Percentiles rank a stretch among this genome's conserved stretches.
Conservation (phyloP, 2,329 filamentous ascomycete genomes). For the Phyllosticta capitalensis region DNA sequence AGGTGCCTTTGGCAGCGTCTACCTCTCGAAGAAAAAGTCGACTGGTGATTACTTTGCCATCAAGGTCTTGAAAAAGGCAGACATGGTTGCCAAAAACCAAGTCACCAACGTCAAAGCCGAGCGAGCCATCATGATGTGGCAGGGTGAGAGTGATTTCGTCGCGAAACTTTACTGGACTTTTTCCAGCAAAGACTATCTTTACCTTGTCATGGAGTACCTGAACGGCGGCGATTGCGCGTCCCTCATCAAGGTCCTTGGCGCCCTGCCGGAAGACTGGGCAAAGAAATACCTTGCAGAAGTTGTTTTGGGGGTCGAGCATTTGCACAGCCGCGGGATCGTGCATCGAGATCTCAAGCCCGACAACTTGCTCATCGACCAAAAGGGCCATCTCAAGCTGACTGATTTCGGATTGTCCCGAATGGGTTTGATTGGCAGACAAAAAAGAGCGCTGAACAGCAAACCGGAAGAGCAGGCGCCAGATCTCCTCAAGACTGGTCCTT, state of each 20-base stretch:
- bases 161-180: constrained; percentile 99
- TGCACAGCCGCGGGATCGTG: constrained; percentile 89
- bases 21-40: constrained; percentile 95
- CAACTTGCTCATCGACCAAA: constrained; percentile 93
- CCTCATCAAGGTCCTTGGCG: constrained; percentile 86
- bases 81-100: constrained; percentile 99
- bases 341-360: constrained; percentile 96
- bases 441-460: constrained; percentile 75
- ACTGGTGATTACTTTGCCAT: constrained; percentile 98
- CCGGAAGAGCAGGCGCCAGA: constrained; percentile 79
- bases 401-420: constrained; percentile 96
- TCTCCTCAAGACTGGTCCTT: constrained; percentile 83
- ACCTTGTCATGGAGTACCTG: constrained; percentile 97
- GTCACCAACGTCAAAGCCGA: constrained; percentile 99
- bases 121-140: constrained; percentile 99
- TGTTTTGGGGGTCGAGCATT: constrained; percentile 89
- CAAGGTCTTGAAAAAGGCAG: constrained; percentile 97
- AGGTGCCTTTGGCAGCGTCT: constrained; percentile 95
- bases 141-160: constrained; percentile 97
- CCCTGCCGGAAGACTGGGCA: constrained; percentile 91
- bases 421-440: constrained; percentile 93
- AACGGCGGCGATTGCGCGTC: constrained; percentile 97
- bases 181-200: constrained; percentile 97
- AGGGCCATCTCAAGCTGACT: constrained; percentile 90
- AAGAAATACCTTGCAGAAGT: constrained; percentile 97